Evolutionary conservation across 2,329 filamentous ascomycete species (phyloP).

Genomic region (Hypomyces perniciosus): DNA sequence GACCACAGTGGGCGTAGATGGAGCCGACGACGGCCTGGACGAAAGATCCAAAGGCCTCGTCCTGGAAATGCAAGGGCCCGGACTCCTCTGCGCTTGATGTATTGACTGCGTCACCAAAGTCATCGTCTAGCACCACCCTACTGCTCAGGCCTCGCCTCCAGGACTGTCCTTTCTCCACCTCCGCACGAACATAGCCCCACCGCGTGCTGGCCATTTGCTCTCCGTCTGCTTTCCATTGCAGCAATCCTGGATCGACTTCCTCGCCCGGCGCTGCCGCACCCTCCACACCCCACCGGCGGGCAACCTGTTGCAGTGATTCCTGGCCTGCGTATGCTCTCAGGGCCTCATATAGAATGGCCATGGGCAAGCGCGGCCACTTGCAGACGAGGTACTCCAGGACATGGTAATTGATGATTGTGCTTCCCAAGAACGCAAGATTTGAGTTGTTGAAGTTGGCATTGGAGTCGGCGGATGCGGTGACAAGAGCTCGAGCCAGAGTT

Average conservation of each 20-base stretch:
- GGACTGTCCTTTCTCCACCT: constrained; percentile 39
- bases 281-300: constrained; percentile 88
- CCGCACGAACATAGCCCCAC: constrained; percentile 48
- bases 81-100: constrained; percentile 22
- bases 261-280: constrained; percentile 76
- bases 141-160: constrained; percentile 66
- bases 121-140: constrained; percentile 73
- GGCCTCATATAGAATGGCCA: constrained; percentile 78
- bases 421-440: constrained; percentile 73
- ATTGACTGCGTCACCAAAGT: constrained; percentile 63
- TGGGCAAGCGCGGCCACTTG: constrained; percentile 85
- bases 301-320: constrained; percentile 65
- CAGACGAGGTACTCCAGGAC: constrained; percentile 81
- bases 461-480: constrained; percentile 78
- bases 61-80: constrained; percentile 62
- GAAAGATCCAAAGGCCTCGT: constrained; percentile 65
- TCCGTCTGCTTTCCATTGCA: constrained; percentile 65
- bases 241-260: constrained; percentile 84
- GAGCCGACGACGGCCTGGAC: constrained; percentile 79
- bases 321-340: constrained; percentile 79
- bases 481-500: constrained; percentile 77
- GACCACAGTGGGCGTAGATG: constrained; percentile 78
- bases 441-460: constrained; percentile 82
- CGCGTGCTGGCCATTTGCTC: constrained; percentile 40
- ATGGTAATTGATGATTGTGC: constrained; percentile 81